phyloP scores from a whole-genome alignment of 1,139 yeast species.

The Petasospora fabianii region DNA sequence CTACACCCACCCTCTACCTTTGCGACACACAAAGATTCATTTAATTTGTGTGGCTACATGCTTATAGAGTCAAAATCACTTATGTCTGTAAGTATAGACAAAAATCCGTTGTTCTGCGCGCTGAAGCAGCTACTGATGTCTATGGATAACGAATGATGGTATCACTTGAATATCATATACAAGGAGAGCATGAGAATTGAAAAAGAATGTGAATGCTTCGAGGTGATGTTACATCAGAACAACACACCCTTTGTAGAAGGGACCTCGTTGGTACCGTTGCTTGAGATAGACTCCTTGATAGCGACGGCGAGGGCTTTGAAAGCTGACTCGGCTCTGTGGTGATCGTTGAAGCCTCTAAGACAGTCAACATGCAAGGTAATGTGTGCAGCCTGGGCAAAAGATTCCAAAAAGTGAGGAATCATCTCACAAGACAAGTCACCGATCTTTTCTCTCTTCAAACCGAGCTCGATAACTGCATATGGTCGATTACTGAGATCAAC shows the following conservation, averaged over 20 bases:
- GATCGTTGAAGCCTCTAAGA: conserved; percentile 89
- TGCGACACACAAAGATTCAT: too few relatives aligned
- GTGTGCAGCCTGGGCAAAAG: conserved; percentile 90
- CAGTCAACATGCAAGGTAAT: conserved; percentile 94
- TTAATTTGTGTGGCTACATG: too few relatives aligned
- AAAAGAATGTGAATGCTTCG: too few relatives aligned
- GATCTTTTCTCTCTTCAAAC: conserved; percentile 85
- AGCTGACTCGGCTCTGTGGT: conserved; percentile 93
- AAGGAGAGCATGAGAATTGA: too few relatives aligned
- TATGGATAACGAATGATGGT: too few relatives aligned
- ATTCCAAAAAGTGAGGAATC: conserved; percentile 94
- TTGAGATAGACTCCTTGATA: conserved; percentile 75
- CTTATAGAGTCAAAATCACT: too few relatives aligned
- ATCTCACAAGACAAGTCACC: conserved; percentile 93
- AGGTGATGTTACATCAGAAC: too few relatives aligned
- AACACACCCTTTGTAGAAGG: conserved; percentile 97
- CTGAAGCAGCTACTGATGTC: too few relatives aligned
- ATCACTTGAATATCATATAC: too few relatives aligned
- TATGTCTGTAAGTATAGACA: too few relatives aligned
- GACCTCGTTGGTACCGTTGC: conserved; percentile 83
- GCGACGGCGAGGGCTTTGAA: conserved; percentile 96
- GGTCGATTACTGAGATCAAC: conserved; percentile 93
- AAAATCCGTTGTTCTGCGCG: too few relatives aligned
- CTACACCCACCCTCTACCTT: too few relatives aligned
- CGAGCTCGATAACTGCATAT: conserved; percentile 83